Percentiles rank a stretch among this genome's conserved stretches.
Evolutionary conservation across 1,284 basidiomycete species (phyloP).

Genomic region (Cronartium quercuum): DNA sequence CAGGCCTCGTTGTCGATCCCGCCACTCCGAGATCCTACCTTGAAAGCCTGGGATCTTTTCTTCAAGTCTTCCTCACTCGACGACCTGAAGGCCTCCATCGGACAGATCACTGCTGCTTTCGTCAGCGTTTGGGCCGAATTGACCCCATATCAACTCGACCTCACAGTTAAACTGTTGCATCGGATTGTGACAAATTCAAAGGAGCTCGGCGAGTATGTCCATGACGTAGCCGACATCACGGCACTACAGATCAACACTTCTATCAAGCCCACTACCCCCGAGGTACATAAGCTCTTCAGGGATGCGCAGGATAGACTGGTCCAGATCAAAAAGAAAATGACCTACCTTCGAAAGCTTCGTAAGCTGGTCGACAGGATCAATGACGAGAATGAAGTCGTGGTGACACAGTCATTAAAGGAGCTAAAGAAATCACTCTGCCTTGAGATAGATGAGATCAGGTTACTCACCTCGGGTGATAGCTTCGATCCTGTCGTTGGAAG

Average conservation of each 20-base stretch:
- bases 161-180: slow-evolving; percentile 61
- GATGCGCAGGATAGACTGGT: slow-evolving; percentile 55
- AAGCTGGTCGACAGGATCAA: slow-evolving; percentile 67
- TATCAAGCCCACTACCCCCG: slow-evolving; percentile 48
- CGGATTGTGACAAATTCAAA: slow-evolving; percentile 64
- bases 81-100: slow-evolving; percentile 78
- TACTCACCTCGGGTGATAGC: slow-evolving; percentile 69
- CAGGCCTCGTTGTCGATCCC: slow-evolving; percentile 73
- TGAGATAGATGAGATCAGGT: slow-evolving; percentile 56
- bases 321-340: slow-evolving; percentile 55
- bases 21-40: slow-evolving; percentile 68
- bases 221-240: slow-evolving; percentile 69
- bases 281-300: slow-evolving; percentile 61
- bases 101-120: slow-evolving; percentile 79
- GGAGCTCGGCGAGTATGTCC: slow-evolving; percentile 58
- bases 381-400: slow-evolving; percentile 77
- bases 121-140: slow-evolving; percentile 71
- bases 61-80: slow-evolving; percentile 62
- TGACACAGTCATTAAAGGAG: slow-evolving; percentile 69
- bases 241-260: not conserved
- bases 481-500: slow-evolving; percentile 74
- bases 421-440: slow-evolving; percentile 61
- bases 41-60: slow-evolving; percentile 77
- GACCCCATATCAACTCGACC: slow-evolving; percentile 55
- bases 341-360: slow-evolving; percentile 58